Evolutionary conservation across 1,284 basidiomycete genomes (phyloP), one percentile per base, ranked within the genome.

Genomic region (Sanghuangporus baumii): DNA sequence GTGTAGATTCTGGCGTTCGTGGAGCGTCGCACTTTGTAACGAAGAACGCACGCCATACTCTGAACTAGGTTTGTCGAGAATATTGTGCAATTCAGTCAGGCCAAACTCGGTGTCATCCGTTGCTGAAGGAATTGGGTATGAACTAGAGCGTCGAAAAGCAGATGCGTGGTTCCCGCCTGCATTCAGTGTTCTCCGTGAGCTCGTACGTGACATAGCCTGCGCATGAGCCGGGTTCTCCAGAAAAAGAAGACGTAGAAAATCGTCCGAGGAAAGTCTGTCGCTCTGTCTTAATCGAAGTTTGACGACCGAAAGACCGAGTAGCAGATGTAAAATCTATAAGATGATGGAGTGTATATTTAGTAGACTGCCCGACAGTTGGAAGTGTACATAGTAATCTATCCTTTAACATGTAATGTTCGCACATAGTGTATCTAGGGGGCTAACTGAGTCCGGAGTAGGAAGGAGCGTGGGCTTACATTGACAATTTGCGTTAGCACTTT

Each of bases 261-360:
- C 72, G 68, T 71, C 67, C 61, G 74, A 66, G 65, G 52, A 62
- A 51, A 57, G 55, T 57, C 56, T 59, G 60, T 64, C 52, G 14
- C 55, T 26, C 54, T 62, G 68, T 46, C 77, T 73, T 65, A 85
- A 75, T 71, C 80, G 87, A 62, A 85, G 69, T 70, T 80, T 85
- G 66, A 86, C 84, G 1, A 83, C 79, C 12, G 78, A 70, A 61
- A 84, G 74, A 37, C 84, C 83, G 71, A 91, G 85, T 7, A 89
- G 71, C 34, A 79, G 77, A 52, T 79, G 79, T 36, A 89, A 72
- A 18, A 81, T 83, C 87, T 89, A 66, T 51, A 46, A 18, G 16
- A 46, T 64, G 16, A 46, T 64, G 26, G 41, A 46, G 47, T 36
- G 40, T 47, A 37, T 50, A 50, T 43, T 51, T 46, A 43, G 51